Conservation (phyloP, 148 eudicot species). For the Rhododendron williamsianum region DNA sequence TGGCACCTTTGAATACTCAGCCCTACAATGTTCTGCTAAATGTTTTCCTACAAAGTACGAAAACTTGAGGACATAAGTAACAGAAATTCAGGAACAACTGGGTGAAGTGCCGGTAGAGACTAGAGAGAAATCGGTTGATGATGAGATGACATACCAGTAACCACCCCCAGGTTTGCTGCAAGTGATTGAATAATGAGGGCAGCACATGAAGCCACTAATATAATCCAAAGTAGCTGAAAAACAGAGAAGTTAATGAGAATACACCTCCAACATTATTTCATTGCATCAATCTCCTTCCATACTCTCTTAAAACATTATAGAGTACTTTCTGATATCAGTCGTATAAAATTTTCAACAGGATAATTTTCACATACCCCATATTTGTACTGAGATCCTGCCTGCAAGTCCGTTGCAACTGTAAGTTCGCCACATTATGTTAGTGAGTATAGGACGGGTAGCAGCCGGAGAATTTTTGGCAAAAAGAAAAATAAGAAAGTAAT, state of each 20-base stretch:
- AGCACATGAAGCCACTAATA: constrained; percentile 87
- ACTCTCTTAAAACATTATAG: background rate
- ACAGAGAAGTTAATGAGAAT: background rate
- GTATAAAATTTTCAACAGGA: background rate
- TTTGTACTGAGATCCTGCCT: constrained; percentile 84
- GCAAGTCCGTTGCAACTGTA: constrained; percentile 95
- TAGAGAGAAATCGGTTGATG: background rate
- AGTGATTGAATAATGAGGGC: constrained; percentile 88
- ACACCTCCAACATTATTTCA: background rate
- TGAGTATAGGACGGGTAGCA: constrained; percentile 4
- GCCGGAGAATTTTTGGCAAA: background rate
- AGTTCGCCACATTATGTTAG: constrained; percentile 20
- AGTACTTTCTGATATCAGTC: background rate
- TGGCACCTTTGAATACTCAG: constrained; percentile 77
- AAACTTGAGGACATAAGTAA: background rate
- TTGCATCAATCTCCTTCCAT: background rate
- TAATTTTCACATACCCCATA: constrained; percentile 56
- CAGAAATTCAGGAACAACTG: background rate
- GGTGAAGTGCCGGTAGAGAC: background rate
- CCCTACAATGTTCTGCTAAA: constrained; percentile 95
- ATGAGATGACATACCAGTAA: constrained; percentile 53
- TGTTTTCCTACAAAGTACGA: constrained; percentile 65
- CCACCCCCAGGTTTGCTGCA: constrained; percentile 97
- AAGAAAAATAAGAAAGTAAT: background rate
- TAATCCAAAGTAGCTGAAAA: constrained; percentile 88